Evolutionary conservation across 441 rosid genomes (phyloP).

Genomic region (Daphne laureola): DNA sequence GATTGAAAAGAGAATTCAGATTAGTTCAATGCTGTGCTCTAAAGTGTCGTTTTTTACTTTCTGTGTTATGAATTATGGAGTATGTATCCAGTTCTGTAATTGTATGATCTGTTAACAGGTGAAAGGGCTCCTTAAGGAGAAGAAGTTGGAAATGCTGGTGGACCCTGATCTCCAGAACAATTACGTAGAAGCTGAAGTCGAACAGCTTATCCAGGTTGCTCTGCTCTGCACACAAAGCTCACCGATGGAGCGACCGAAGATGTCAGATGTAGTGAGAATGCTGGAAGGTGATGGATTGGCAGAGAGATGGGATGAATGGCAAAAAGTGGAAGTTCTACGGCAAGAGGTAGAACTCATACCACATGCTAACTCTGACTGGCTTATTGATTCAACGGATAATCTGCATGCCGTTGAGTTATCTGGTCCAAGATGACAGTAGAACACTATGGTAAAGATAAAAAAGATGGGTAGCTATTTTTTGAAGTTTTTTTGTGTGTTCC

Average conservation of each 20-base stretch:
- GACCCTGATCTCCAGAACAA: slow-evolving; percentile 65
- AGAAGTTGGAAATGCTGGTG: slow-evolving; percentile 56
- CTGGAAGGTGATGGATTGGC: slow-evolving; percentile 71
- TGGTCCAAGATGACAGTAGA: slow-evolving; percentile 58
- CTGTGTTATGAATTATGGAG: no score
- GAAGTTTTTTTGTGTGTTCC: slow-evolving; percentile 8
- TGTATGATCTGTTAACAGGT: slow-evolving; percentile 24
- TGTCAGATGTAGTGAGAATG: slow-evolving; percentile 74
- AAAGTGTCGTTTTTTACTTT: no score
- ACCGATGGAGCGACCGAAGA: slow-evolving; percentile 68
- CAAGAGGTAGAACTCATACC: slow-evolving; percentile 49
- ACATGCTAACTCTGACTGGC: slow-evolving; percentile 52
- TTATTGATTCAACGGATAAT: slow-evolving; percentile 59
- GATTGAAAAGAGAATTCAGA: no score
- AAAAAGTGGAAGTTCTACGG: slow-evolving; percentile 59
- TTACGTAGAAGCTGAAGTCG: slow-evolving; percentile 55
- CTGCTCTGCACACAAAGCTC: slow-evolving; percentile 65
- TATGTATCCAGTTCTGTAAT: no score
- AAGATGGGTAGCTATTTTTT: slow-evolving; percentile 19
- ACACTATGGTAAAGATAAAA: slow-evolving; percentile 19
- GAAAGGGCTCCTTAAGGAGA: slow-evolving; percentile 65
- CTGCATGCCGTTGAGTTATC: slow-evolving; percentile 67
- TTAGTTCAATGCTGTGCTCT: no score
- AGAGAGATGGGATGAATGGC: slow-evolving; percentile 83
- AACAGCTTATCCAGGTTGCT: slow-evolving; percentile 66